Evolutionary conservation across 2,329 filamentous ascomycete genomes (phyloP).

Genomic region (Colletotrichum echinochloae): DNA sequence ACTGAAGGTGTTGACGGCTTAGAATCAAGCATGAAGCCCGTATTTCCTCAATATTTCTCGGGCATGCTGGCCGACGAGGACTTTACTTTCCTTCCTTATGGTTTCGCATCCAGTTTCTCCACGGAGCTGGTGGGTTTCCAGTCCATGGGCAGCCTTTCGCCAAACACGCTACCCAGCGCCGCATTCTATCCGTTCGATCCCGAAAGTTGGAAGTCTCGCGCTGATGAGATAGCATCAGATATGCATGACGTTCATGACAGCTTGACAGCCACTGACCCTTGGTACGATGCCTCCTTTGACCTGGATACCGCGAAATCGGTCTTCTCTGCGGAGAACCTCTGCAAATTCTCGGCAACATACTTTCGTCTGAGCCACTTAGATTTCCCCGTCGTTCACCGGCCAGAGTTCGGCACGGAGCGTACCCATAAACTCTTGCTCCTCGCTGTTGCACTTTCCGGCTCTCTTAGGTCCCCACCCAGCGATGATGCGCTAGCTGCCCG

Average conservation of each 20-base stretch:
- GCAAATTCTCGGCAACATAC: conserved; percentile 42
- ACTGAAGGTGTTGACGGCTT: conserved; percentile 32
- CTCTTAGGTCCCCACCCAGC: conserved; percentile 39
- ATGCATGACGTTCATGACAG: conserved; percentile 25
- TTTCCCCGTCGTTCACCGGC: conserved; percentile 46
- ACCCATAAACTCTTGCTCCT: conserved; percentile 40
- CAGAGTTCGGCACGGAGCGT: conserved; percentile 42
- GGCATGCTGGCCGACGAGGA: conserved; percentile 26
- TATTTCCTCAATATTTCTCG: background rate
- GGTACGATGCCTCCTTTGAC: conserved; percentile 40
- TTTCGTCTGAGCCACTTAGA: conserved; percentile 46
- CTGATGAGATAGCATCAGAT: conserved; percentile 10
- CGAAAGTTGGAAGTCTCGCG: background rate
- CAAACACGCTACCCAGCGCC: background rate
- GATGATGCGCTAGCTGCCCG: conserved; percentile 40
- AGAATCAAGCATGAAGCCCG: conserved; percentile 14
- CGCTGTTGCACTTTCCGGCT: conserved; percentile 41
- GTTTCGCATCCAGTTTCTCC: conserved; percentile 4
- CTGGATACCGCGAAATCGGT: conserved; percentile 35
- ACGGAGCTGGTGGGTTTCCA: conserved; percentile 23
- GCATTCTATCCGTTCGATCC: background rate
- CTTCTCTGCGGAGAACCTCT: conserved; percentile 43
- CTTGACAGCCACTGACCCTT: conserved; percentile 34
- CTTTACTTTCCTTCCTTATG: conserved; percentile 19
- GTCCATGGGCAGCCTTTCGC: background rate